Evolutionary conservation across 345 rosid genomes (phyloP), one percentile per base, ranked within the genome.

Genomic region (Clausena lansium): DNA sequence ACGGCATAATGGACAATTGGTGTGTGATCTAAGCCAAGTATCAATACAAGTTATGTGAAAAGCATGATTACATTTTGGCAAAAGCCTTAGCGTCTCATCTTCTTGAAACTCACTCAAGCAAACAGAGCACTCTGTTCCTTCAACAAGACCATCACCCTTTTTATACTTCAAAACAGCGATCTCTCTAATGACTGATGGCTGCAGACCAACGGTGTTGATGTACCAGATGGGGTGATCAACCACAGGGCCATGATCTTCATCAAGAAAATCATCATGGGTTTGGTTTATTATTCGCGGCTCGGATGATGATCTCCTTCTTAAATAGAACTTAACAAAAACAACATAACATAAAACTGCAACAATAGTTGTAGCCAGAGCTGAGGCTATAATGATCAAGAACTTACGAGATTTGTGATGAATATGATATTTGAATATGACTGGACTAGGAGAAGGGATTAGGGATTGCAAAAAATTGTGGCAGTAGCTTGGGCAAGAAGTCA

Each of bases 1-100:
- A 3, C 93, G 91, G 73, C 94, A 90, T 52, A 90, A 38, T 5
- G 93, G 94, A 20, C 94, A 92, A 27, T 80, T 90, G 9, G 88
- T 89, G 79, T 91, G 97, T 19, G 93, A 89, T 36, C 81, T 81
- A 39, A 93, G 90, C 97, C 97, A 93, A 13, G 93, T 87, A 63
- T 93, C 97, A 22, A 93, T 91, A 78, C 97, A 93, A 41, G 86
- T 73, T 13, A 89, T 28, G 64, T 93, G 97, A 79, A 93, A 93
- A 73, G 95, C 95, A 39, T 93, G 97, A 77, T 65, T 89, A 70
- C 97, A 93, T 81, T 91, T 93, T 6, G 95, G 97, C 72, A 93
- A 59, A 76, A 93, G 73, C 64, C 91, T 83, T 22, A 93, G 83
- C 14, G 82, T 83, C 77, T 91, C 95, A 3, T 86, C 91, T 75